A percentile compares a stretch with the other conserved stretches of the same genome.
Evolutionary conservation across 2,329 filamentous ascomycete species (phyloP).

Genomic region (Sporothrix pallida): DNA sequence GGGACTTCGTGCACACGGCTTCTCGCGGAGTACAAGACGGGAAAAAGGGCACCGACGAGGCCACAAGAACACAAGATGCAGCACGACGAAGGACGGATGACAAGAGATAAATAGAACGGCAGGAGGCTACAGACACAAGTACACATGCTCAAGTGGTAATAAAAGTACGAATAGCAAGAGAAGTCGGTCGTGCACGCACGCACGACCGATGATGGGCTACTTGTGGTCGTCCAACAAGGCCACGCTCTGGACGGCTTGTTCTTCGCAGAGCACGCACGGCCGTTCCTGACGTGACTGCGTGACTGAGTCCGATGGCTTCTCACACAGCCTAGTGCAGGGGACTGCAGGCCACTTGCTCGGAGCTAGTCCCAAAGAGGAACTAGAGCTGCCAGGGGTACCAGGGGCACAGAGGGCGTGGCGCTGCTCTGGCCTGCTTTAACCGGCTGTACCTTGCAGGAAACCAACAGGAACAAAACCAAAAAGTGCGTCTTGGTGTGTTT

Average conservation of each 20-base stretch:
- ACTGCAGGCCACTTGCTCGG: slow-evolving; percentile 28
- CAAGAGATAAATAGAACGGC: neutral
- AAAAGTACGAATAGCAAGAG: neutral
- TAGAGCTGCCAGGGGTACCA: slow-evolving; percentile 26
- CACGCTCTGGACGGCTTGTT: neutral
- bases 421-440: slow-evolving; percentile 34
- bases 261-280: slow-evolving; percentile 15
- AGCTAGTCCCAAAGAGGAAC: slow-evolving; percentile 29
- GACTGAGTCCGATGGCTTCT: slow-evolving; percentile 29
- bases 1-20: neutral
- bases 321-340: slow-evolving; percentile 34
- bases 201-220: neutral
- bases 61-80: neutral
- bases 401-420: slow-evolving; percentile 29
- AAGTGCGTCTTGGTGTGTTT: slow-evolving; percentile 3
- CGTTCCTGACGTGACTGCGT: slow-evolving; percentile 34
- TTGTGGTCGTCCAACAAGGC: neutral
- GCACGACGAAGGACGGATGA: neutral
- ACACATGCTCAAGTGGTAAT: neutral
- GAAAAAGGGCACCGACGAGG: neutral
- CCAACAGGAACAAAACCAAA: slow-evolving; percentile 3
- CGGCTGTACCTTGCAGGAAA: slow-evolving; percentile 37
- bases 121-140: neutral
- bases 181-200: neutral
- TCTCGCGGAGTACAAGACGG: slow-evolving; percentile 10